A percentile compares a stretch with the other conserved stretches of the same genome.
These are phyloP conservation scores for Candida germanica DNA, from an alignment of 805 yeast species.

Conservation along the genomic window DNA sequence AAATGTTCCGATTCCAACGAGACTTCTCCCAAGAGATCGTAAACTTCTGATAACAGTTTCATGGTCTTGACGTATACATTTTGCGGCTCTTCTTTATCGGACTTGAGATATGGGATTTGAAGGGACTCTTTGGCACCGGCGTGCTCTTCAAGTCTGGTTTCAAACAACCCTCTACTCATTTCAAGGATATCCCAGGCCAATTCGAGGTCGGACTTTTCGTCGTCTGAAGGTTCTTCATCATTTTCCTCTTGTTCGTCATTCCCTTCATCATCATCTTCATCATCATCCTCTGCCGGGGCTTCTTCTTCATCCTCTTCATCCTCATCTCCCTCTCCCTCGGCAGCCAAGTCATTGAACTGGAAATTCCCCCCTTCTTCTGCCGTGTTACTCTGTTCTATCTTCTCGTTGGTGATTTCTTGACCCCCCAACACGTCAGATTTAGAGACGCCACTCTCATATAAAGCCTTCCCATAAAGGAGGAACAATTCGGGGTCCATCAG, in stretches of 20 bases:
- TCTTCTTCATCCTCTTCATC: constrained; percentile 12
- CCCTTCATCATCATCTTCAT: constrained; percentile 17
- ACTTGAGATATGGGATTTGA: constrained; percentile 26
- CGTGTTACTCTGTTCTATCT: constrained; percentile 18
- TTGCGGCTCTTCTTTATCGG: constrained; percentile 28
- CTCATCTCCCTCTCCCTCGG: constrained; percentile 20
- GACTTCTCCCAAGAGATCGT: constrained; percentile 83
- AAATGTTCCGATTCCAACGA: constrained; percentile 89
- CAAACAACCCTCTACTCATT: constrained; percentile 66
- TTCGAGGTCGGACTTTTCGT: constrained; percentile 70
- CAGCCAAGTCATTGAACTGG: constrained; percentile 24
- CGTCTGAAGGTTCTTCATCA: constrained; percentile 26
- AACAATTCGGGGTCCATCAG: constrained; percentile 75
- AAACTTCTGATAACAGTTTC: constrained; percentile 66
- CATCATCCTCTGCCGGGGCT: constrained; percentile 15
- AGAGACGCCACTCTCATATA: constrained; percentile 72
- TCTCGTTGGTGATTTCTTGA: constrained; percentile 13
- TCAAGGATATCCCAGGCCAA: constrained; percentile 88
- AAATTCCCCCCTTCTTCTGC: constrained; percentile 21
- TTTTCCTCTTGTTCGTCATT: constrained; percentile 33
- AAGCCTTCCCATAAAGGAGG: constrained; percentile 72
- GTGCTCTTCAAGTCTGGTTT: constrained; percentile 33
- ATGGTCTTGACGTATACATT: constrained; percentile 35
- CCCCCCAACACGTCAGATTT: constrained; percentile 76
- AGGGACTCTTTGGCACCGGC: constrained; percentile 11